A percentile compares a stretch with the other conserved stretches of the same genome.
Evolutionary conservation across 768 basidiomycete species (phyloP).

Genomic region (Dacryopinax primogenitus): DNA sequence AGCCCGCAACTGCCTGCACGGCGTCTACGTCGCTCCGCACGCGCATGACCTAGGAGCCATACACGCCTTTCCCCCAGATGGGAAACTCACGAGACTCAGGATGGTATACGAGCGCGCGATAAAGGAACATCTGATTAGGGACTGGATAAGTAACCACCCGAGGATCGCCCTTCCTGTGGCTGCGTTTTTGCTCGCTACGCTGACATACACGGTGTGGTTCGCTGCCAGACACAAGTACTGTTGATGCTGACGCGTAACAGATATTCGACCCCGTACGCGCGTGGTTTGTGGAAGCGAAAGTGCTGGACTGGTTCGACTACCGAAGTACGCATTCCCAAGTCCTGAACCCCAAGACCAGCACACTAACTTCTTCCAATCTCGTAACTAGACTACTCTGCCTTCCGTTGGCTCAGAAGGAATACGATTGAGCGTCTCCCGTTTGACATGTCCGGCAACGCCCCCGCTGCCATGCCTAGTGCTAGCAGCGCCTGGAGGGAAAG

Average conservation of each 20-base stretch:
- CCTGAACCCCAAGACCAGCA: neutral
- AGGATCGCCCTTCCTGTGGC: slow-evolving; percentile 66
- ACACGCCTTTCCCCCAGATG: slow-evolving; percentile 8
- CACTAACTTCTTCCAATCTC: neutral
- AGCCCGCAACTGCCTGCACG: slow-evolving; percentile 73
- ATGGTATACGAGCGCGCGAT: slow-evolving; percentile 50
- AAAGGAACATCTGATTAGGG: slow-evolving; percentile 52
- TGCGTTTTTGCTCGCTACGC: slow-evolving; percentile 75
- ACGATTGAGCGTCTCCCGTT: slow-evolving; percentile 39
- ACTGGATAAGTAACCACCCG: slow-evolving; percentile 80
- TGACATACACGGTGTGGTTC: slow-evolving; percentile 68
- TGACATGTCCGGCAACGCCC: neutral
- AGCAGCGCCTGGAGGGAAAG: slow-evolving; percentile 16
- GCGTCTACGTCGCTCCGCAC: slow-evolving; percentile 28
- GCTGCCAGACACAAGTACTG: neutral
- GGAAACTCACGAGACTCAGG: slow-evolving; percentile 34
- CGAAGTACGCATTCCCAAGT: slow-evolving; percentile 33
- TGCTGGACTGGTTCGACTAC: slow-evolving; percentile 75
- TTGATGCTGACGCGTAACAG: slow-evolving; percentile 29
- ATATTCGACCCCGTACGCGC: slow-evolving; percentile 87
- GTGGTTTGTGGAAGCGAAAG: slow-evolving; percentile 66
- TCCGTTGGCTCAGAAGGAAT: slow-evolving; percentile 61
- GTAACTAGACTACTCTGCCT: slow-evolving; percentile 49
- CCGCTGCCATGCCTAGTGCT: slow-evolving; percentile 7
- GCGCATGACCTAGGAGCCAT: neutral